phyloP scores from a whole-genome alignment of 345 rosid genomes.

The Salix brachista region DNA sequence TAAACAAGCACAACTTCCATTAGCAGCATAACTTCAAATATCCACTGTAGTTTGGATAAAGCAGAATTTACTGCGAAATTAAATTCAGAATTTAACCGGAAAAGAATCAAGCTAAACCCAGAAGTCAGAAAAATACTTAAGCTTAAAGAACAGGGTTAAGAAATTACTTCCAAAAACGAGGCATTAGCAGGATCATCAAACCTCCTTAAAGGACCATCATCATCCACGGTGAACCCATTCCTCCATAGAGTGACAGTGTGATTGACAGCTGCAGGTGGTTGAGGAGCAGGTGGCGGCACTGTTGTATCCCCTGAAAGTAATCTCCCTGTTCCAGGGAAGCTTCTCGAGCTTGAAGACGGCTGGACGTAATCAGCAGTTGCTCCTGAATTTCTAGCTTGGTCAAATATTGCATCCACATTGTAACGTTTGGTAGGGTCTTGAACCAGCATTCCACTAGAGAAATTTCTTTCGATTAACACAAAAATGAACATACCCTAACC shows the following conservation, averaged over 20 bases:
- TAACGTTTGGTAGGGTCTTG: slow-evolving; percentile 67
- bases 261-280: slow-evolving; percentile 48
- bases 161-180: slow-evolving; percentile 69
- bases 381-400: slow-evolving; percentile 53
- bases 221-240: slow-evolving; percentile 87
- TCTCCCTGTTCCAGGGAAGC: slow-evolving; percentile 73
- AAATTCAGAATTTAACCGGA: background rate
- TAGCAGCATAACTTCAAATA: background rate
- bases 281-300: slow-evolving; percentile 42
- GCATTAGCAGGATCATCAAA: slow-evolving; percentile 80
- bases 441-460: slow-evolving; percentile 79
- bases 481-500: background rate
- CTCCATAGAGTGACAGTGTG: slow-evolving; percentile 81
- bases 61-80: background rate
- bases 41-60: background rate
- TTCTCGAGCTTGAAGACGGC: slow-evolving; percentile 55
- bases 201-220: slow-evolving; percentile 81
- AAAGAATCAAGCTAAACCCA: background rate
- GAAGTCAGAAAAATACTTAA: background rate
- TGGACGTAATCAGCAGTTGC: slow-evolving; percentile 45
- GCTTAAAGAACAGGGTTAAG: background rate
- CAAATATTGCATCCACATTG: slow-evolving; percentile 63
- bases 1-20: background rate
- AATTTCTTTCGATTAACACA: background rate
- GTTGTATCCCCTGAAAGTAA: slow-evolving; percentile 72